Evolutionary conservation across 495 filamentous ascomycete species (phyloP).

Genomic region (Pyrenula aspistea): DNA sequence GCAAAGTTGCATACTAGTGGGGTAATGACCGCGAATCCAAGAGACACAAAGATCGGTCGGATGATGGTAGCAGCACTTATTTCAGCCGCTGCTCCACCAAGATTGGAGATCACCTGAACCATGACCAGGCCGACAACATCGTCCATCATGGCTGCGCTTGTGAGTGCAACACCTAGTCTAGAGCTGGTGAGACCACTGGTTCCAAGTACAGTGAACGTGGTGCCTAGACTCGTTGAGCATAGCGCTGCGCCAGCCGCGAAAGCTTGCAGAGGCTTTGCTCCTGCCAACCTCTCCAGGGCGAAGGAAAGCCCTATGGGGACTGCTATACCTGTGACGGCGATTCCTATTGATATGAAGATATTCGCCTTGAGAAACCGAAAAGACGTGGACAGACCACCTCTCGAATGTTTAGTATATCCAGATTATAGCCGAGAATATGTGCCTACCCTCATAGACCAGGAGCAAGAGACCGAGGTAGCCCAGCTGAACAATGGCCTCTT

Average conservation of each 20-base stretch:
- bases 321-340: conserved; percentile 53
- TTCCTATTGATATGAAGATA: conserved; percentile 40
- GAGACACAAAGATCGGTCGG: conserved; percentile 45
- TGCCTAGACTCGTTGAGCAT: conserved; percentile 66
- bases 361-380: conserved; percentile 46
- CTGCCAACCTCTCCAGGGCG: conserved; percentile 28
- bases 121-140: conserved; percentile 75
- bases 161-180: conserved; percentile 56
- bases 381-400: conserved; percentile 56
- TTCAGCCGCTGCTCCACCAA: conserved; percentile 20
- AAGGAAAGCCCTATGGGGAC: conserved; percentile 61
- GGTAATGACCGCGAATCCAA: conserved; percentile 38
- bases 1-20: conserved; percentile 32
- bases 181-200: conserved; percentile 43
- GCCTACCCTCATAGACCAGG: conserved; percentile 58
- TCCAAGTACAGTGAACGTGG: conserved; percentile 62
- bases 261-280: conserved; percentile 40
- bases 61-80: conserved; percentile 34
- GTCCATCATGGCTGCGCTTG: conserved; percentile 69
- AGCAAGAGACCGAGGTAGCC: conserved; percentile 68
- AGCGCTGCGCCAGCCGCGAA: conserved; percentile 71
- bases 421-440: no score
- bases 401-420: no score
- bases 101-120: conserved; percentile 51
- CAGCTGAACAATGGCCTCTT: conserved; percentile 51